Base-by-base conservation (phyloP, 768 basidiomycete genomes). In the Hygrocybe coccinea region DNA sequence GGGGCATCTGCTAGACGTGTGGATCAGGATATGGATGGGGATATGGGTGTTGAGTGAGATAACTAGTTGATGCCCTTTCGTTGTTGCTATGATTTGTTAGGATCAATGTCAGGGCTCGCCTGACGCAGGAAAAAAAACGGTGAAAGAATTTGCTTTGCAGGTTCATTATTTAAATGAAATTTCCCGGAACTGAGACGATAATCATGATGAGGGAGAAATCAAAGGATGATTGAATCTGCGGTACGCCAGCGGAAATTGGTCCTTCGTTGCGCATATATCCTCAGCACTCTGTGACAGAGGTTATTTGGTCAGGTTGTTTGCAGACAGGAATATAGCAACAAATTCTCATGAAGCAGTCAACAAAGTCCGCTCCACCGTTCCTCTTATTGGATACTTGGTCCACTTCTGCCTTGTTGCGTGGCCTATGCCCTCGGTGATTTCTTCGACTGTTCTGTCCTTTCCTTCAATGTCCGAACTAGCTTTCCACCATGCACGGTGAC, bases 1-100 rank as follows among this genome's bases (percentile, higher is more conserved):
- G 29, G 3, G 8, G 3, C 8, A 8, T 5, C 35, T 37, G 10
- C 19, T 37, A 17, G 15, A 35, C 9, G 5, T 8, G 36, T 3
- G 8, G 36, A 35, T 5, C 35, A 34, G 12, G 17, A 11, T 22
- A n/a, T 5, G 22, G 11, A 19, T 33, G 50, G 34, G 22, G 12
- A 51, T 51, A 36, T 38, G 50, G 50, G 36, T n/a, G 50, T 51
- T 51, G 50, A 51, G 21, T 51, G 22, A 35, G 29, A 12, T 49
- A 11, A 5, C 3, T 3, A 19, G 17, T 22, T 2, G 5, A 46
- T 46, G 29, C 29, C 29, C n/a, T n/a, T n/a, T n/a, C n/a, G n/a
- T n/a, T n/a, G n/a, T n/a, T n/a, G n/a, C n/a, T n/a, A n/a, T n/a
- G n/a, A n/a, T n/a, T n/a, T n/a, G n/a, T n/a, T n/a, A n/a, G n/a